Base-by-base conservation (phyloP, 2,329 filamentous ascomycete genomes). In the Pseudogymnoascus sp. region DNA sequence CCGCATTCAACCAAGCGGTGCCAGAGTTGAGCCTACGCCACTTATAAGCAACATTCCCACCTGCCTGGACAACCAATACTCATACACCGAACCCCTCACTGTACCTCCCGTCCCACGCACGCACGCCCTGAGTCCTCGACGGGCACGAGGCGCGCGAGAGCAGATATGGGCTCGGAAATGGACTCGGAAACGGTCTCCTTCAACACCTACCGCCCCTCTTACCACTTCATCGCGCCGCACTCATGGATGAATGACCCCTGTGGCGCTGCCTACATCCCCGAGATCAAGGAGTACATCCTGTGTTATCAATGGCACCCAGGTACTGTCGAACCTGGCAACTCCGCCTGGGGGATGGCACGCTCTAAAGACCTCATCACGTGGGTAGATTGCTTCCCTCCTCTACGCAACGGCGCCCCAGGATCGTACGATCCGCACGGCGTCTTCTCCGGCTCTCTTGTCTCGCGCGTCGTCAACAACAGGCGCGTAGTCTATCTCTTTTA, bases 371-470 rank as follows among this genome's bases (percentile, higher is more conserved):
- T 42, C 39, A 42, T 42, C 39, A 42, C 39, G 39, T 42, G 39
- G 39, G 39, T 42, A 1, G 39, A 42, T 10, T 42, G 39, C 39
- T 42, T 42, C 39, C 39, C 51, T 25, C 33, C 51, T 17, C 39
- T 42, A 10, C 39, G 39, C 39, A 66, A 64, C 25, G 65, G 62
- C 6, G 4, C 36, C 12, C 27, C 63, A 17, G 25, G 61, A 2
- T 64, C 64, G 1, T 67, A 69, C 58, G 67, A 68, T 48, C 44
- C 63, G 5, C 33, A 65, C 15, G 67, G 67, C 5, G 65, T 69
- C 5, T 68, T 67, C 60, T 66, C 66, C 1, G 66, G 67, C 4
- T 69, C 63, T 6, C 65, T 67, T 9, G 59, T 65, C 9, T 65
- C 65, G 8, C 62, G 48, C 31, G 21, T 65, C 17, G 29, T 67